Base-by-base conservation (phyloP, 306 rosid genomes). In the Ammopiptanthus mongolicus region DNA sequence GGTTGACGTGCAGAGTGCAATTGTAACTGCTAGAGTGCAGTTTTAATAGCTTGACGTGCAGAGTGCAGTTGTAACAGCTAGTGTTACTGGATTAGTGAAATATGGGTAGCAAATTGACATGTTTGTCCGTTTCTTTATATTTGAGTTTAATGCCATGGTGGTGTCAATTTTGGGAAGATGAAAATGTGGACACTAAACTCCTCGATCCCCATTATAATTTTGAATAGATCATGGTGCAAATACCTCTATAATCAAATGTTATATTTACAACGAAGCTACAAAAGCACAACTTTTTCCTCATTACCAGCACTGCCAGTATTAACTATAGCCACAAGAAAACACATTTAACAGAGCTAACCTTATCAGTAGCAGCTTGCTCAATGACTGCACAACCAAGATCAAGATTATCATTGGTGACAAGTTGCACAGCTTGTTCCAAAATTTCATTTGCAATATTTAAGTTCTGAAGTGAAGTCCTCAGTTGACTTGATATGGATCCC, bases 361-460 rank as follows among this genome's bases (percentile, higher is more conserved):
- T 89, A 36, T 96, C 96, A 1, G 99, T 96, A 39, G 98, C 99
- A 73, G 98, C 93, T 79, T 96, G 96, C 81, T 96, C 98, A 85
- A 96, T 96, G 70, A 84, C 83, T 10, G 99, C 99, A 88, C 98
- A 96, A 33, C 99, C 98, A 71, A 96, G 98, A 88, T 96, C 99
- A 62, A 96, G 93, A 85, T 96, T 96, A 81, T 96, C 99, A 79
- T 96, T 92, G 66, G 99, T 96, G 58, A 88, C 96, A 82, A 92
- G 87, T 77, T 96, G 99, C 56, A 96, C 99, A 23, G 98, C 96
- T 69, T 88, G 99, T 56, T 96, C 99, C 55, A 90, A 85, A 75
- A 86, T 80, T 5, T 96, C 99, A 76, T 42, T 88, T 13, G 96
- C 85, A 77, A 78, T 65, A 74, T 67, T 87, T 81, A 84, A 64